A percentile compares a stretch with the other conserved stretches of the same genome.
Evolutionary conservation across 2,329 filamentous ascomycete species (phyloP).

Genomic region (Diplodia scrobiculata): DNA sequence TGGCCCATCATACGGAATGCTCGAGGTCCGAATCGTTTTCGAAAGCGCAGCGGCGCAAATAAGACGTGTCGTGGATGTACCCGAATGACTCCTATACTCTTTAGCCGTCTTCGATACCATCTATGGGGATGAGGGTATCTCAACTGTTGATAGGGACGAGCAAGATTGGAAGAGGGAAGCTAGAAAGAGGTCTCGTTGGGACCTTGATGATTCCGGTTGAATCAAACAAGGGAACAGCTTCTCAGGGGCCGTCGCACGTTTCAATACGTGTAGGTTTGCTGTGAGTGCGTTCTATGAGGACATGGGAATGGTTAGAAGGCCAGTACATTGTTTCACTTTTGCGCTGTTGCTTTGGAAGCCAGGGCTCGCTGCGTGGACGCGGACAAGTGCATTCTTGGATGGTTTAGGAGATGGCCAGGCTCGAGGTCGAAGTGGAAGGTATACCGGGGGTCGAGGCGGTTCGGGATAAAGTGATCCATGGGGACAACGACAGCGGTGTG

Average conservation of each 20-base stretch:
- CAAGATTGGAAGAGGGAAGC: neutral
- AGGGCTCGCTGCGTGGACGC: neutral
- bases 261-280: neutral
- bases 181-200: neutral
- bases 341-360: too few species aligned
- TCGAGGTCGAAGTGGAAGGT: neutral
- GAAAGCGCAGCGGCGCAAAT: neutral
- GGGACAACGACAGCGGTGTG: neutral
- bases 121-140: neutral
- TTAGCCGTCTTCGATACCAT: neutral
- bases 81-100: neutral
- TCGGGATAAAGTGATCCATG: neutral
- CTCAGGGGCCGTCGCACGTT: neutral
- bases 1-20: neutral
- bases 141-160: neutral
- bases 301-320: too few species aligned
- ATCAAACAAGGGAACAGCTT: neutral
- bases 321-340: too few species aligned
- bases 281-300: neutral
- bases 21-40: neutral
- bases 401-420: neutral
- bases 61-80: neutral
- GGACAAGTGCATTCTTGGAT: neutral
- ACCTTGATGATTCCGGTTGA: neutral
- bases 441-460: neutral